phyloP scores from a whole-genome alignment of 192 early-diverging fungal genomes.

The Coemansia sp. region DNA sequence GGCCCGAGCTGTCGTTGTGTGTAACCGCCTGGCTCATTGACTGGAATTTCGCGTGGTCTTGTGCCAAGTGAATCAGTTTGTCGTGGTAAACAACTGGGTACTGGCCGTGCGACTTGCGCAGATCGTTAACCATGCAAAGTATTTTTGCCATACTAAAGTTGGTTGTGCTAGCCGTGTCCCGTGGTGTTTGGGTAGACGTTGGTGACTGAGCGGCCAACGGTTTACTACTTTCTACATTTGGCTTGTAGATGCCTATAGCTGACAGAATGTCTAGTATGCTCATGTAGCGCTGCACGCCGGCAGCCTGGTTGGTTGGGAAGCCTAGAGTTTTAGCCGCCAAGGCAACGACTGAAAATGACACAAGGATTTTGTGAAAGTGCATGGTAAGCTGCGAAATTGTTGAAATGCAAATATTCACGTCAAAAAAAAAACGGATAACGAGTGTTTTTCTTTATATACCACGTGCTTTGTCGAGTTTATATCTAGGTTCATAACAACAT shows the following conservation, averaged over 20 bases:
- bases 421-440: neutral
- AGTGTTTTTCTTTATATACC: neutral
- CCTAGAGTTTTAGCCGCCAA: neutral
- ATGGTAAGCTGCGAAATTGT: neutral
- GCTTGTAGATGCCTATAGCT: neutral
- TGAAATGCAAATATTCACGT: neutral
- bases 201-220: neutral
- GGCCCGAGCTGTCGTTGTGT: constrained; percentile 28
- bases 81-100: constrained; percentile 24
- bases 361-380: neutral
- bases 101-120: constrained; percentile 12
- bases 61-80: constrained; percentile 22
- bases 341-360: neutral
- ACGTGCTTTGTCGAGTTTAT: neutral
- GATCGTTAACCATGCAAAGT: constrained; percentile 39
- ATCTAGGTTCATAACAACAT: neutral
- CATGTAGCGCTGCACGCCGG: neutral
- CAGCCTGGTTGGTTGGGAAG: neutral
- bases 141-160: constrained; percentile 31
- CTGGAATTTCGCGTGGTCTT: constrained; percentile 30
- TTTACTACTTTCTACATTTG: neutral
- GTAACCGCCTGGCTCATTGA: constrained; percentile 26
- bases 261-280: neutral
- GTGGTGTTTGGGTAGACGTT: neutral
- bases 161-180: neutral